Evolutionary conservation across 306 rosid genomes (phyloP).

Genomic region (Cucurbita argyrosperma): DNA sequence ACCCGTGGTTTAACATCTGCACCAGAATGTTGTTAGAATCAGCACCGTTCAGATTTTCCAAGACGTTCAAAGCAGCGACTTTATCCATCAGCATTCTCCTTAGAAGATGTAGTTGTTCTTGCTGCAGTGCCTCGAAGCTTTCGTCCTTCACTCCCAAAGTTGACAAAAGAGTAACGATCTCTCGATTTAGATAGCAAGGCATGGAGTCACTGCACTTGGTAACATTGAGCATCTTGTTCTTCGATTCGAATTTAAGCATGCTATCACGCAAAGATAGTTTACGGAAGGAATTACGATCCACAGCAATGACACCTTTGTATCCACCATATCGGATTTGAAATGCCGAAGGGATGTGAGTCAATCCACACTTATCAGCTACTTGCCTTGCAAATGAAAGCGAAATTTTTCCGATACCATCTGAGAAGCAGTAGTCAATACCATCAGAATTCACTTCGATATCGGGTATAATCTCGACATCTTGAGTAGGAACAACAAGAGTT

Average conservation of each 20-base stretch:
- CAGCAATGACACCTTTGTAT: slow-evolving; percentile 82
- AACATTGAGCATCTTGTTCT: slow-evolving; percentile 67
- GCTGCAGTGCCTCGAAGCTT: slow-evolving; percentile 55
- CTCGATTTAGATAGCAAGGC: slow-evolving; percentile 90
- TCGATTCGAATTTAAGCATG: slow-evolving; percentile 79
- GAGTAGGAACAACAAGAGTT: slow-evolving; percentile 46
- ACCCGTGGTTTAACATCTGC: slow-evolving; percentile 61
- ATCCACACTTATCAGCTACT: slow-evolving; percentile 60
- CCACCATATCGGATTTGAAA: slow-evolving; percentile 95
- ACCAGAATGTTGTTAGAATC: slow-evolving; percentile 51
- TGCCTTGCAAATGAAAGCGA: slow-evolving; percentile 64
- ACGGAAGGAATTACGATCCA: slow-evolving; percentile 55
- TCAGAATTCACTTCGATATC: slow-evolving; percentile 52
- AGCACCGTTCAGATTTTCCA: slow-evolving; percentile 46
- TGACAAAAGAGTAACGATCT: slow-evolving; percentile 61
- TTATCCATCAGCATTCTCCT: slow-evolving; percentile 52
- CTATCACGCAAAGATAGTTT: slow-evolving; percentile 75
- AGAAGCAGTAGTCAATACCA: slow-evolving; percentile 67
- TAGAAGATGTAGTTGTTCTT: slow-evolving; percentile 47
- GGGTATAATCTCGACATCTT: slow-evolving; percentile 76
- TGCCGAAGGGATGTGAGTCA: slow-evolving; percentile 63
- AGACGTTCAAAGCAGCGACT: slow-evolving; percentile 46
- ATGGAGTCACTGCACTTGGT: slow-evolving; percentile 70
- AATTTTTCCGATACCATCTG: slow-evolving; percentile 92
- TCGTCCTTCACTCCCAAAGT: slow-evolving; percentile 72